Base-by-base conservation (phyloP, 176 grass and related monocot species). In the Triticum dicoccoides region DNA sequence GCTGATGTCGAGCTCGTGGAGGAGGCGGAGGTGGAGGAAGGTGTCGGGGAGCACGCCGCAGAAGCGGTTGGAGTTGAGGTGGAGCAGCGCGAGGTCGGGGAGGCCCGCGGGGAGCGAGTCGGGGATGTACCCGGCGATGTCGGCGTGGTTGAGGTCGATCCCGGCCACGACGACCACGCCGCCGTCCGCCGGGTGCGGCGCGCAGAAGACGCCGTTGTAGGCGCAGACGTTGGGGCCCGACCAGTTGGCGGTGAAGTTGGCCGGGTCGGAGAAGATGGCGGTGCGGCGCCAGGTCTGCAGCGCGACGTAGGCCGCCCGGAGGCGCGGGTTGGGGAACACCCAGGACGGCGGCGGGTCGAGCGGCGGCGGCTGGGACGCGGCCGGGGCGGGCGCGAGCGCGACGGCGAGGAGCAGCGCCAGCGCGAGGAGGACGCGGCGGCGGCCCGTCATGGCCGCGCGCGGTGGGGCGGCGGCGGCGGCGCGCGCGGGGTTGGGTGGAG, bases 51-150 rank as follows among this genome's bases (percentile, higher is more conserved):
- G 68, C 0, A 85, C 77, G 62, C 97, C 97, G 70, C 97, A 99
- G 91, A 99, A 94, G 80, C 94, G 88, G 89, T 96, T 96, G 56
- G 94, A 96, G 85, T 96, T 96, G 86, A 99, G 76, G 87, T 99
- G 94, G 65, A 99, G 90, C 65, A 96, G 71, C 3, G 97, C 90
- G 41, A 99, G 88, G 84, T 96, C 94, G 52, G 47, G 47, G 18
- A 91, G 89, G 0, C 76, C 70, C 7, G 21, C 39, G 4, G 72
- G 79, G 23, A 91, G 80, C 52, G 69, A 33, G 7, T 45, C 17
- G 0, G 92, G 92, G 42, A 94, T 23, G 87, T 65, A 75, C 0
- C 92, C 92, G 0, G 89, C 87, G 66, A 94, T 61, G 86, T 87
- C 87, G 47, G 87, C 92, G 81, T 76, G 81, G 84, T 94, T 94